Evolutionary conservation across 352 stramenopile species (phyloP).

Genomic region (Phytophthora meadii): DNA sequence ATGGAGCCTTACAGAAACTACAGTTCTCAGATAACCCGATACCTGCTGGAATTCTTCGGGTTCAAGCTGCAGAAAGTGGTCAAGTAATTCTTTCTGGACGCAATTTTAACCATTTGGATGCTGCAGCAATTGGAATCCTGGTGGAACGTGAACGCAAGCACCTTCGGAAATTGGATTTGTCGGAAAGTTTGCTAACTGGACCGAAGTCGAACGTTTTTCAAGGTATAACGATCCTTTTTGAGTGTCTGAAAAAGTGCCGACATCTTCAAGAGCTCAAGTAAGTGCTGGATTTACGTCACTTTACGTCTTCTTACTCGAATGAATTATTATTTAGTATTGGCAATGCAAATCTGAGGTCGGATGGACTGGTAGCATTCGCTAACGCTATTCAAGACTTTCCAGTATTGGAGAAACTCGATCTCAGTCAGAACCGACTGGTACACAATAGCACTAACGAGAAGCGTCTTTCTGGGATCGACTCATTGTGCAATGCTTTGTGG

Average conservation of each 20-base stretch:
- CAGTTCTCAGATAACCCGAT: slow-evolving; percentile 58
- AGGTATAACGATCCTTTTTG: slow-evolving; percentile 54
- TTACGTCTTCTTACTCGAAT: too few relatives aligned
- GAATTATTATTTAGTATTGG: slow-evolving; percentile 35
- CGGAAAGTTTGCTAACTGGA: slow-evolving; percentile 59
- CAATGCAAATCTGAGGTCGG: slow-evolving; percentile 47
- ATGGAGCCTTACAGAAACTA: slow-evolving; percentile 48
- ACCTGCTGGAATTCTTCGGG: slow-evolving; percentile 38
- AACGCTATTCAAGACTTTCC: slow-evolving; percentile 48
- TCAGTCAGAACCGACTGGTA: slow-evolving; percentile 57
- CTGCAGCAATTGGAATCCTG: slow-evolving; percentile 57
- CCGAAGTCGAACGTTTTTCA: slow-evolving; percentile 59
- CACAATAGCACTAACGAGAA: slow-evolving; percentile 68
- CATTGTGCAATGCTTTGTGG: slow-evolving; percentile 66
- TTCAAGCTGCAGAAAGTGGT: slow-evolving; percentile 38
- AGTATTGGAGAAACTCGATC: slow-evolving; percentile 52
- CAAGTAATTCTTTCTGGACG: slow-evolving; percentile 32
- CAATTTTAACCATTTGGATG: slow-evolving; percentile 67
- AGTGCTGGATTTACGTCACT: slow-evolving; percentile 1
- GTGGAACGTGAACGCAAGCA: slow-evolving; percentile 59
- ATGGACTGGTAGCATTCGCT: slow-evolving; percentile 59
- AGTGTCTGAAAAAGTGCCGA: slow-evolving; percentile 51
- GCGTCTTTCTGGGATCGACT: slow-evolving; percentile 55
- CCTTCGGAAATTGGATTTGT: slow-evolving; percentile 58
- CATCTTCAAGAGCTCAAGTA: slow-evolving; percentile 68